Evolutionary conservation across 176 grass and related monocot genomes (phyloP), one percentile per base, ranked within the genome.

Genomic region (sorghum (Sorghum bicolor)): DNA sequence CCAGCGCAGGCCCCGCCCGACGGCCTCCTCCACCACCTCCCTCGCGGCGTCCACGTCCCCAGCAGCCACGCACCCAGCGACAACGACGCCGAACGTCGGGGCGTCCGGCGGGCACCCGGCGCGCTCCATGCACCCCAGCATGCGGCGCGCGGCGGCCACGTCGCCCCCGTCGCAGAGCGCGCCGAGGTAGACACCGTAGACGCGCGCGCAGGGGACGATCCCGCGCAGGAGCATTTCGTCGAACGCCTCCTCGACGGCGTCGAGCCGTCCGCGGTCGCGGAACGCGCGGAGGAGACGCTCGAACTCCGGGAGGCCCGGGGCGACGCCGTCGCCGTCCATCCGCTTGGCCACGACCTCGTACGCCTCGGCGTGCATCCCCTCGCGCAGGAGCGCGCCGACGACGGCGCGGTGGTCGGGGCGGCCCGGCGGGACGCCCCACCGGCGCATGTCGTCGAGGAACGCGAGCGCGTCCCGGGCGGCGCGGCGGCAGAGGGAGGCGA

Each of bases 151-250:
- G 83, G 85, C 64, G 11, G 83, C 41, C 7, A 91, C 29, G 78
- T 96, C 84, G 20, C 77, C 94, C 45, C 68, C 50, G 45, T 74
- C 45, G 45, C 72, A 74, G 8, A 74, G 72, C 72, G 72, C 81
- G 22, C 72, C 73, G 33, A 87, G 66, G 78, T 91, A 96, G 40
- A 40, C 64, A 10, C 83, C 64, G 87, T 85, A 93, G 63, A 82
- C 86, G 47, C 36, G 65, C 12, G 63, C 33, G 72, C 76, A 82
- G 1, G 90, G 93, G 48, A 89, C 61, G 52, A 91, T 36, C 45
- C 94, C 94, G 2, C 77, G 66, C 12, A 93, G 64, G 64, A 96
- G 70, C 70, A 73, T 93, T 91, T 91, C 91, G 81, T 96, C 94
- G 36, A 97, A 94, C 78, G 83, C 78, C 74, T 92, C 78, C 64